phyloP scores from a whole-genome alignment of 1,284 basidiomycete genomes.

The Fomitopsis pinicola region DNA sequence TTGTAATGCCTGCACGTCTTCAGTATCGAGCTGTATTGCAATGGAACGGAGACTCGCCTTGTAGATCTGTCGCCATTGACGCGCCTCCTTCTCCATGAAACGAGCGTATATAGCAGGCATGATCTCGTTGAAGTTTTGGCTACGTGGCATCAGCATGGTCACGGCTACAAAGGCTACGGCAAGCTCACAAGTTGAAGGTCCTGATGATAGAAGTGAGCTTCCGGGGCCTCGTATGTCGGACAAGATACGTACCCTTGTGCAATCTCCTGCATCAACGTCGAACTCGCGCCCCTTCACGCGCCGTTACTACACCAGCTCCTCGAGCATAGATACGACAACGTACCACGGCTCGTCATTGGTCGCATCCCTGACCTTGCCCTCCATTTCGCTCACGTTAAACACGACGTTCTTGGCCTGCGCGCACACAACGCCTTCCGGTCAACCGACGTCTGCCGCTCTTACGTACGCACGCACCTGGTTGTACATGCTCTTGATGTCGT shows the following conservation, averaged over 20 bases:
- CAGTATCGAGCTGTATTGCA: background rate
- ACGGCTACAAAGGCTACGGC: background rate
- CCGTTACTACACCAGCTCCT: background rate
- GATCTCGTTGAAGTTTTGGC: constrained; percentile 98
- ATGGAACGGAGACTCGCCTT: constrained; percentile 52
- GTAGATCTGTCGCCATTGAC: constrained; percentile 99
- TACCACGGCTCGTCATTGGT: constrained; percentile 99
- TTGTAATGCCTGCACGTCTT: constrained; percentile 68
- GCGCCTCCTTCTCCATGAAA: constrained; percentile 97
- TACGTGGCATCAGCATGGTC: constrained; percentile 27
- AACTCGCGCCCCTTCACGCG: constrained; percentile 85
- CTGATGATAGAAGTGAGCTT: constrained; percentile 32
- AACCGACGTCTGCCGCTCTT: background rate
- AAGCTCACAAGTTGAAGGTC: constrained; percentile 87
- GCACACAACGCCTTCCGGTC: background rate
- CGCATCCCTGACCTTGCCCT: constrained; percentile 95
- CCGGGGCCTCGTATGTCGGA: background rate
- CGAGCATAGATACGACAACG: background rate
- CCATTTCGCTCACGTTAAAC: constrained; percentile 95
- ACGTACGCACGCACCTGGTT: constrained; percentile 60
- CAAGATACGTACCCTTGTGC: constrained; percentile 75
- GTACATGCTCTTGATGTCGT: constrained; percentile 93
- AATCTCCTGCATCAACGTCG: constrained; percentile 98
- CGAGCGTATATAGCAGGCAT: constrained; percentile 97
- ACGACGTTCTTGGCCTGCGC: constrained; percentile 83